Evolutionary conservation across 1,284 basidiomycete species (phyloP), one percentile per base, ranked within the genome.

Genomic region (Abortiporus biennis): DNA sequence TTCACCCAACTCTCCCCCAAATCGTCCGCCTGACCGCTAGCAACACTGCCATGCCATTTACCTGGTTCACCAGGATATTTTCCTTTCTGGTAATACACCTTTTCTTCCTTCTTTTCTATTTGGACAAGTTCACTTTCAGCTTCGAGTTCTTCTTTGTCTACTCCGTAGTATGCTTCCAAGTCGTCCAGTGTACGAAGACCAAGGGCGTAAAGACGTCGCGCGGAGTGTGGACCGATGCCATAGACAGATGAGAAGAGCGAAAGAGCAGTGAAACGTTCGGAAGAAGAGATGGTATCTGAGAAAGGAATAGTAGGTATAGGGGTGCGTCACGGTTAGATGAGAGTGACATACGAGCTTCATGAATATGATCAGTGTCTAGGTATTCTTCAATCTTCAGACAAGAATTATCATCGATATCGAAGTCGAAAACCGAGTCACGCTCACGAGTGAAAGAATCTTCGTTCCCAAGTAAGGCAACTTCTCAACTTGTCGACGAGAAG

Each of bases 201-300:
- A 20, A 72, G 64, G 17, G 72, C 71, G 55, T 79, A 85, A 3
- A 87, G 66, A 27, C 69, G 63, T 4, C 76, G 72, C 3, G 85
- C 83, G 2, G 72, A 83, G n/a, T 65, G 59, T 0, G 84, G 68
- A 5, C 86, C 87, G 25, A 91, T 79, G 5, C 85, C 83, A 41
- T 91, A 78, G 45, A 90, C 63, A 1, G 71, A 67, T n/a, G 72
- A 67, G 49, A 91, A 84, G 0, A 65, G 54, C 0, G 70, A 69
- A 2, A 89, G 67, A 0, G 75, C 59, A 35, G 65, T 59, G 56
- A 76, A 87, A 25, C 81, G 73, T 32, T 68, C 53, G 1, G 78
- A 76, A 2, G 54, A 51, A 4, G 61, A 57, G 17, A 74, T 72
- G 1, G 55, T 63, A 50, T 69, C 83, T 85, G 48, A 24, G 17